Evolutionary conservation across 2,329 filamentous ascomycete genomes (phyloP).

Genomic region (Calonectria pteridis): DNA sequence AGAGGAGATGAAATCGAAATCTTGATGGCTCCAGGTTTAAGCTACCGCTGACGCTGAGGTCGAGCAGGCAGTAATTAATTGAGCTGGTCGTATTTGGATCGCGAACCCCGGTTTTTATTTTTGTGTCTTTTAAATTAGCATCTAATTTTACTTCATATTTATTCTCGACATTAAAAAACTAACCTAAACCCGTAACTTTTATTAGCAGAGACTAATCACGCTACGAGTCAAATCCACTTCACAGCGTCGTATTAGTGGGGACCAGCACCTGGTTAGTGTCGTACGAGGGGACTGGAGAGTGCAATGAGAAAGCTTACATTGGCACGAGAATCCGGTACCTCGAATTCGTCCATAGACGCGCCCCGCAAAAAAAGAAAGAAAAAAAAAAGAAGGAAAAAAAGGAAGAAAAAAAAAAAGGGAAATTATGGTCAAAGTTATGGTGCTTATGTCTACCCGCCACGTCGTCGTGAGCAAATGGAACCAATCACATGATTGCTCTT

Average conservation of each 20-base stretch:
- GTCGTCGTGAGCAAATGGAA: background rate
- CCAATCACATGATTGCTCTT: background rate
- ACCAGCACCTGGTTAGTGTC: background rate
- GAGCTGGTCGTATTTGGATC: background rate
- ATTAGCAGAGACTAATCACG: background rate
- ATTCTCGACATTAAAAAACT: background rate
- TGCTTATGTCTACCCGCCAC: background rate
- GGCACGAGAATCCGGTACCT: background rate
- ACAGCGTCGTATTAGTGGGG: constrained; percentile 5
- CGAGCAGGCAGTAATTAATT: background rate
- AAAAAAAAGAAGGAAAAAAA: too few relatives aligned
- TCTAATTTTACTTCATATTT: background rate
- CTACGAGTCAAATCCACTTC: background rate
- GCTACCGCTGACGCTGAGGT: background rate
- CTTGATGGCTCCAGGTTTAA: background rate
- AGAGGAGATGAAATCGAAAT: background rate
- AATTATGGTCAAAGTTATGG: background rate
- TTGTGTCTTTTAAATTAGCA: background rate
- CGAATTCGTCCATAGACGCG: background rate
- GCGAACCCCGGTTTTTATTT: background rate
- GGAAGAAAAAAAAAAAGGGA: background rate
- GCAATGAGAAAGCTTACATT: background rate
- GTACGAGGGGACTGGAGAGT: background rate
- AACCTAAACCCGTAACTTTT: background rate
- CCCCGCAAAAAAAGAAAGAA: too few relatives aligned